Evolutionary conservation across 2,329 filamentous ascomycete species (phyloP).

Genomic region (Ophiocordyceps camponoti-leonardi): DNA sequence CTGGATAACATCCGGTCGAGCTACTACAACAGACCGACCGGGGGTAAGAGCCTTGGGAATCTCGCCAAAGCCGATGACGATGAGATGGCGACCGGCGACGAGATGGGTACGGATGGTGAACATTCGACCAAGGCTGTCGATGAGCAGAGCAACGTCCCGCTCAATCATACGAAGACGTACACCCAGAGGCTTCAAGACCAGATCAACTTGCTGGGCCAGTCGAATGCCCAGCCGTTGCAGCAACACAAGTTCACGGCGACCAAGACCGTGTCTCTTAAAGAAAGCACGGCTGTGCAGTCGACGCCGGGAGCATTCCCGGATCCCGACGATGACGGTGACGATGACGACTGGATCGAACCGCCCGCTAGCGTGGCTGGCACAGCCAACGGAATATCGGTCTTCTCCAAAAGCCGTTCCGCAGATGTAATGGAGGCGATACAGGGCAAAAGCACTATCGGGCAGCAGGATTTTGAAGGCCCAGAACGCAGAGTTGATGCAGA

Average conservation of each 20-base stretch:
- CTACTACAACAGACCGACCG: conserved; percentile 56
- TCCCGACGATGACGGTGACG: conserved; percentile 18
- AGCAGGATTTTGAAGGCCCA: conserved; percentile 15
- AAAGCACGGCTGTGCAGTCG: conserved; percentile 15
- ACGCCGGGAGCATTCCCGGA: conserved; percentile 46
- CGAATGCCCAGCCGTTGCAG: conserved; percentile 14
- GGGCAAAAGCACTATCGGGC: conserved; percentile 29
- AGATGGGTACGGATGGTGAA: conserved; percentile 33
- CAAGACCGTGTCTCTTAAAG: conserved; percentile 11
- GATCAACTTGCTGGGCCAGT: conserved; percentile 56
- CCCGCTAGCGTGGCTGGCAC: conserved; percentile 16
- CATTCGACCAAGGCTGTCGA: conserved; percentile 12
- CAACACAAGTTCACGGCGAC: conserved; percentile 14
- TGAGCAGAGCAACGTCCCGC: conserved; percentile 25
- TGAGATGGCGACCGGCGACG: conserved; percentile 30
- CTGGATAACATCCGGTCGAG: conserved; percentile 56
- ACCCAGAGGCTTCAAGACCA: conserved; percentile 85
- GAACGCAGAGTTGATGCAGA: neutral
- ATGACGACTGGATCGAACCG: conserved; percentile 48
- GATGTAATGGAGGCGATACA: conserved; percentile 42
- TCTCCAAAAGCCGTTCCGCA: conserved; percentile 43
- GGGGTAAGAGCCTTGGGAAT: conserved; percentile 52
- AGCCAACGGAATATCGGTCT: conserved; percentile 25
- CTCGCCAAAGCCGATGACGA: conserved; percentile 23
- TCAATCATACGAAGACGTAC: conserved; percentile 66